A percentile compares a stretch with the other conserved stretches of the same genome.
These are phyloP conservation scores for Fusarium dlaminii DNA, from an alignment of 2,329 filamentous ascomycete genomes.

Conservation along the genomic window DNA sequence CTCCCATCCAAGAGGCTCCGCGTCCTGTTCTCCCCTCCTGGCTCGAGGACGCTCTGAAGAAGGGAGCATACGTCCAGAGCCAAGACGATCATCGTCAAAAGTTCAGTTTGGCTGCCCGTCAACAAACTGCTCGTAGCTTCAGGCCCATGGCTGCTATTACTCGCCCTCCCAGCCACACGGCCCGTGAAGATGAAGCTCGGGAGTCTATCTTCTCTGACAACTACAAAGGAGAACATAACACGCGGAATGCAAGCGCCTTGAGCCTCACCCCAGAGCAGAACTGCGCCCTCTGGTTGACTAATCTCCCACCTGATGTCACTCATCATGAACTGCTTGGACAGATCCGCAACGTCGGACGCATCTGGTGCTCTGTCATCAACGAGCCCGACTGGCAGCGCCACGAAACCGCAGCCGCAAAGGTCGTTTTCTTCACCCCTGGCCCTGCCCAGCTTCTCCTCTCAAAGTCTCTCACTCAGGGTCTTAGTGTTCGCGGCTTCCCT, in stretches of 20 bases:
- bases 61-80: background rate
- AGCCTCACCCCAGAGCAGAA: slow-evolving; percentile 50
- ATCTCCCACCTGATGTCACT: slow-evolving; percentile 56
- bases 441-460: slow-evolving; percentile 49
- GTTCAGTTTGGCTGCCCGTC: background rate
- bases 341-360: slow-evolving; percentile 58
- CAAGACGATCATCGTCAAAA: background rate
- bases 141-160: slow-evolving; percentile 38
- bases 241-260: slow-evolving; percentile 48
- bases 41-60: background rate
- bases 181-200: background rate
- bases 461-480: slow-evolving; percentile 40
- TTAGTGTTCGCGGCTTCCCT: slow-evolving; percentile 49
- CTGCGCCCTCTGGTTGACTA: slow-evolving; percentile 63
- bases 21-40: background rate
- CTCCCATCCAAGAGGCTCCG: background rate
- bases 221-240: slow-evolving; percentile 50
- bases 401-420: slow-evolving; percentile 56
- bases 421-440: slow-evolving; percentile 58
- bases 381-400: slow-evolving; percentile 51
- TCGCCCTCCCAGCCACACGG: background rate
- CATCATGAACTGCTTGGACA: slow-evolving; percentile 55
- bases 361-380: slow-evolving; percentile 64
- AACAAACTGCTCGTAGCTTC: slow-evolving; percentile 21
- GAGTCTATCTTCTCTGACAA: slow-evolving; percentile 43